Evolutionary conservation across 306 rosid genomes (phyloP).

Genomic region (Lupinus albus): DNA sequence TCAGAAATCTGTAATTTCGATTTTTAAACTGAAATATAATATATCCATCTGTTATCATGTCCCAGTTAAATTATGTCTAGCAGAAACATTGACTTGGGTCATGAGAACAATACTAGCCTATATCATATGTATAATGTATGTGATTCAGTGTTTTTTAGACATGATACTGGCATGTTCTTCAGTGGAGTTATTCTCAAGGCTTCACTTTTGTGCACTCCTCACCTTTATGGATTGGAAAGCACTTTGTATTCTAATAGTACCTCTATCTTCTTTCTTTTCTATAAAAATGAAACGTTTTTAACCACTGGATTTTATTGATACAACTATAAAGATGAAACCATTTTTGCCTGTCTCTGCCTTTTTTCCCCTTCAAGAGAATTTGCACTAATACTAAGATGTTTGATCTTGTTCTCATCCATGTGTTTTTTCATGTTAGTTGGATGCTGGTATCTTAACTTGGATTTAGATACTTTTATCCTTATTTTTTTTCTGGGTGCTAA

Average conservation of each 20-base stretch:
- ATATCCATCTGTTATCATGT: neutral
- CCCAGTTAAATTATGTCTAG: neutral
- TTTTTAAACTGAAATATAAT: slow-evolving; percentile 5
- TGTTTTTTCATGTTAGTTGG: slow-evolving; percentile 15
- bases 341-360: slow-evolving; percentile 17
- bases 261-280: no score
- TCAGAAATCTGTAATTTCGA: neutral
- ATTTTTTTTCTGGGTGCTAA: slow-evolving; percentile 23
- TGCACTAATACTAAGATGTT: slow-evolving; percentile 17
- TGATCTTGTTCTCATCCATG: neutral
- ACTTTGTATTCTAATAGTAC: neutral
- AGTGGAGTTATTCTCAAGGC: slow-evolving; percentile 5
- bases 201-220: slow-evolving; percentile 1
- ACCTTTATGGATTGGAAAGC: no score
- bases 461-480: slow-evolving; percentile 22
- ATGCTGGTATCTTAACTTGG: neutral
- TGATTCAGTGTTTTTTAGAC: slow-evolving; percentile 15
- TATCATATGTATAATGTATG: neutral
- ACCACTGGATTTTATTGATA: neutral
- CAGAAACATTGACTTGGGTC: neutral
- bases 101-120: neutral
- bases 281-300: neutral
- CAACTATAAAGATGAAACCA: slow-evolving; percentile 6
- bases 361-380: slow-evolving; percentile 13
- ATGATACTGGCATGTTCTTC: slow-evolving; percentile 3